Evolutionary conservation across 768 basidiomycete species (phyloP).

Genomic region (Cyclocybe cylindracea): DNA sequence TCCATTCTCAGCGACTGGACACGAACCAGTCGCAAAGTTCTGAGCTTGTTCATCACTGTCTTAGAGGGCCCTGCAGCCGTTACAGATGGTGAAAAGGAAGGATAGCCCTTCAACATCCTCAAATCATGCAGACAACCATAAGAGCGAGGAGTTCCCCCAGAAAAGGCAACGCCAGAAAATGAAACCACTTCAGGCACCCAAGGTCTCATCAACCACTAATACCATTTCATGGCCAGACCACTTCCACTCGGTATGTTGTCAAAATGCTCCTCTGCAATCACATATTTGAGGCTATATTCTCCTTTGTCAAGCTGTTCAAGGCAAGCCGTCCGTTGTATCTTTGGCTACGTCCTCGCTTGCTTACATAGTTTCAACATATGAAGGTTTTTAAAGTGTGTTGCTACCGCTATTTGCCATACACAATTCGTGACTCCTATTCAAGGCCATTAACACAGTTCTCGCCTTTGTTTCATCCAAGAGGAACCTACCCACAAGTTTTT

Average conservation of each 20-base stretch:
- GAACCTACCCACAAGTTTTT: constrained; percentile 78
- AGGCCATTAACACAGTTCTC: constrained; percentile 89
- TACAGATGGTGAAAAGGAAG: too few relatives aligned
- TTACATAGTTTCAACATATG: constrained; percentile 18
- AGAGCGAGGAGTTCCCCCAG: too few relatives aligned
- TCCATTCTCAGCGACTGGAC: too few relatives aligned
- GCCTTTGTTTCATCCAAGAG: constrained; percentile 85
- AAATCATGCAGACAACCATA: too few relatives aligned
- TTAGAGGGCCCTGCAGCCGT: too few relatives aligned
- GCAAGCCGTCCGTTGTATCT: constrained; percentile 29
- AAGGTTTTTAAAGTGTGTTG: neutral
- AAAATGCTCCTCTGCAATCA: neutral
- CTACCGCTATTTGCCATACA: too few relatives aligned
- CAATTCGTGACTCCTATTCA: neutral
- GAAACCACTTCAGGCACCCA: neutral
- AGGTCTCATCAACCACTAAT: constrained; percentile 13
- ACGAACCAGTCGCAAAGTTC: too few relatives aligned
- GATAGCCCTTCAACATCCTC: too few relatives aligned
- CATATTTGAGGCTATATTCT: neutral
- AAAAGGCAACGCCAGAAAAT: neutral
- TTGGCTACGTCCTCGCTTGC: neutral
- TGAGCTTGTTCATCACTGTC: too few relatives aligned
- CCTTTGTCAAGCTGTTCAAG: constrained; percentile 54
- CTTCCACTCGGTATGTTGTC: constrained; percentile 51
- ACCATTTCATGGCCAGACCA: constrained; percentile 61